A percentile compares a stretch with the other conserved stretches of the same genome.
Conservation (phyloP, 2,329 filamentous ascomycete species). For the Ceratocystis papillata region DNA sequence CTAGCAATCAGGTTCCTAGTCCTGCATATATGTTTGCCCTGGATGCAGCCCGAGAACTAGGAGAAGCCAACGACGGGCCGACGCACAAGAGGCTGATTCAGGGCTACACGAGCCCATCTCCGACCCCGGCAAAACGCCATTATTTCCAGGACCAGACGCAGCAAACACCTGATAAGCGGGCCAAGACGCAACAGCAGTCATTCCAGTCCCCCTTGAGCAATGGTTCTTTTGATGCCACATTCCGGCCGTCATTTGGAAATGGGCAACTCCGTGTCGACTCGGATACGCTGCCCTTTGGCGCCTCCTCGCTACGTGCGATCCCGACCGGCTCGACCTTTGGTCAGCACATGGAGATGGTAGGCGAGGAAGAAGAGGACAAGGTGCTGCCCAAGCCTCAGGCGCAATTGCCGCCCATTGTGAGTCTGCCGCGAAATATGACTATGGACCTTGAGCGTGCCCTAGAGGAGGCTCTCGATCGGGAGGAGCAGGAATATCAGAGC, state of each 20-base stretch:
- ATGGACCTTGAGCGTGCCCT: slow-evolving; percentile 19
- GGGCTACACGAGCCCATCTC: slow-evolving; percentile 4
- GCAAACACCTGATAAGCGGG: not conserved
- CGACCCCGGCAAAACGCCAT: not conserved
- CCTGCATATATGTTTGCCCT: slow-evolving; percentile 20
- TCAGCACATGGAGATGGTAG: slow-evolving; percentile 9
- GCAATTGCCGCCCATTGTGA: not conserved
- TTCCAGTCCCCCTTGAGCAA: no score
- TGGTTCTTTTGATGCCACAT: not conserved
- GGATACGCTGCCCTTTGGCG: slow-evolving; percentile 16
- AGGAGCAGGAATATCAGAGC: slow-evolving; percentile 18
- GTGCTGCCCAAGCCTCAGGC: not conserved
- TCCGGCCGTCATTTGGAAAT: not conserved
- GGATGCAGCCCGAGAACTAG: slow-evolving; percentile 15
- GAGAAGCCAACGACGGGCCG: not conserved
- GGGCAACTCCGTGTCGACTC: slow-evolving; percentile 18
- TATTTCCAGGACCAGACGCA: not conserved
- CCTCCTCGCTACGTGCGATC: not conserved
- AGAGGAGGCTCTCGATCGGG: slow-evolving; percentile 16
- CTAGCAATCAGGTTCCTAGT: slow-evolving; percentile 13
- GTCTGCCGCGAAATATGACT: slow-evolving; percentile 16
- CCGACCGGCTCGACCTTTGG: slow-evolving; percentile 5
- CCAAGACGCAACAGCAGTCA: not conserved
- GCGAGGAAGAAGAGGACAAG: not conserved
- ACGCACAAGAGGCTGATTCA: not conserved